These are phyloP conservation scores for Macrocybe gigantea DNA, from an alignment of 768 basidiomycete species.

Conservation along the genomic window DNA sequence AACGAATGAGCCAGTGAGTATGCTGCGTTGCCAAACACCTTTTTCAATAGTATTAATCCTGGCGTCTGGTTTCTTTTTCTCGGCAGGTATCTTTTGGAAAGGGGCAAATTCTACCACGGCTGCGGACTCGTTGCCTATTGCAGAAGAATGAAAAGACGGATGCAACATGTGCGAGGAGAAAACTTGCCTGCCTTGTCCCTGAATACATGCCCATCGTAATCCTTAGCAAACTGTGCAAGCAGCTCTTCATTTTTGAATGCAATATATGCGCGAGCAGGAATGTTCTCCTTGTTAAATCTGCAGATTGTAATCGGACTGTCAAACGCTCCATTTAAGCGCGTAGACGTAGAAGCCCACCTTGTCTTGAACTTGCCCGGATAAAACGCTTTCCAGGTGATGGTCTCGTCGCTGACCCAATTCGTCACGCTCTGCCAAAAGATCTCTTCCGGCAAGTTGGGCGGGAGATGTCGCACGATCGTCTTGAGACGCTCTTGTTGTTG, in stretches of 20 bases:
- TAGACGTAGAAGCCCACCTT: constrained; percentile 32
- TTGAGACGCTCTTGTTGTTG: constrained; percentile 61
- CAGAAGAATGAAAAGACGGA: neutral
- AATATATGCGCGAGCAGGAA: constrained; percentile 87
- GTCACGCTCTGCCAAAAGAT: constrained; percentile 93
- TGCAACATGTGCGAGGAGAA: neutral
- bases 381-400: constrained; percentile 60
- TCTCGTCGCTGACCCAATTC: constrained; percentile 76
- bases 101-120: constrained; percentile 94
- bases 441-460: constrained; percentile 87
- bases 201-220: constrained; percentile 90
- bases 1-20: neutral
- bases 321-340: constrained; percentile 3
- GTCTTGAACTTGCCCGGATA: constrained; percentile 65
- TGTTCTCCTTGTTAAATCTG: constrained; percentile 79
- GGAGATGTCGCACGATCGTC: constrained; percentile 80
- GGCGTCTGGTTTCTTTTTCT: constrained; percentile 72
- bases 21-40: constrained; percentile 39
- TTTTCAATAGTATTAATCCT: constrained; percentile 87
- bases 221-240: constrained; percentile 69
- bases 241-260: constrained; percentile 75
- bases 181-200: constrained; percentile 82
- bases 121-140: constrained; percentile 78
- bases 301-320: neutral
- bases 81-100: constrained; percentile 77